Conservation (phyloP, 202 grass and related monocot species). For the Schoenoplectus tabernaemontani region DNA sequence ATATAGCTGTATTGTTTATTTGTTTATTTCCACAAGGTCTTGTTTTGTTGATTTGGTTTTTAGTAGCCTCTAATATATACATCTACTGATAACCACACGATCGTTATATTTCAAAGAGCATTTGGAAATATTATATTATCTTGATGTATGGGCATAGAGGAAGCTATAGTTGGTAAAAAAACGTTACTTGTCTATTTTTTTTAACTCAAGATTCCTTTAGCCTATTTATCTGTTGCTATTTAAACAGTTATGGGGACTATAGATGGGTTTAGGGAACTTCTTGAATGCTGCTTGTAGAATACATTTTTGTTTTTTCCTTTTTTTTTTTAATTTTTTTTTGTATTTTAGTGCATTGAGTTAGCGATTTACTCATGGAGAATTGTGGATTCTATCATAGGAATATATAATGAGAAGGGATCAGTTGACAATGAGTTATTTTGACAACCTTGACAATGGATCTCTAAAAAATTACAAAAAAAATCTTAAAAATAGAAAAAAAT, state of each 20-base stretch:
- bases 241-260: neutral
- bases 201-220: neutral
- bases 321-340: neutral
- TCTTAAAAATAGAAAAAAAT: no score
- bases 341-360: neutral
- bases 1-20: neutral
- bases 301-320: neutral
- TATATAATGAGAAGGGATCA: no score
- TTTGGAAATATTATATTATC: neutral
- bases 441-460: no score
- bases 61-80: neutral
- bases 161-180: neutral
- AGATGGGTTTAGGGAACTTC: neutral
- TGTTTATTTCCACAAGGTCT: neutral
- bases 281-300: neutral
- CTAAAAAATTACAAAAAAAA: no score
- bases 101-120: neutral
- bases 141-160: neutral
- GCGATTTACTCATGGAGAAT: no score
- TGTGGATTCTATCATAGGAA: no score
- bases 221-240: neutral
- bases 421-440: no score
- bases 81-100: neutral
- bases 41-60: neutral
- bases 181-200: neutral